Base-by-base conservation (phyloP, 1,139 yeast genomes). In the Candida sp. region DNA sequence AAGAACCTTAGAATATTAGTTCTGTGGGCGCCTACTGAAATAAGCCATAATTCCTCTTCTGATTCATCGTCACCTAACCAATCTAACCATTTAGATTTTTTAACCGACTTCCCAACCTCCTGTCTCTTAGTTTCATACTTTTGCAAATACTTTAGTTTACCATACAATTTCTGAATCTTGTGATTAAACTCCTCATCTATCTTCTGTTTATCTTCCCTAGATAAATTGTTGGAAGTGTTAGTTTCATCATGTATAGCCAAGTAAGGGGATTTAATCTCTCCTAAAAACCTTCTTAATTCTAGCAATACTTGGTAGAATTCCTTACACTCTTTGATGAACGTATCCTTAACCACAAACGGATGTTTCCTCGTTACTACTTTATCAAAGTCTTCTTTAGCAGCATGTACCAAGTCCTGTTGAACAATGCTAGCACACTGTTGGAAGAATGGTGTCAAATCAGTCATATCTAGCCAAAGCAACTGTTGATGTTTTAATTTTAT, bases 151-250 rank as follows among this genome's bases (percentile, higher is more conserved):
- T 71, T 76, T 42, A 79, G 63, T 55, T 80, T 76, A 48, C 79
- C 77, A 44, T 68, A 69, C 53, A 75, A 62, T 45, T 75, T 73
- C 49, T 79, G 82, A 33, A 80, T 54, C 52, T 76, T 75, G 27
- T 70, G 57, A 45, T 79, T 73, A 39, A 79, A 68, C 46, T 80
- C 83, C 45, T 78, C 75, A 47, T 81, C 86, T 25, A 81, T 68
- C 36, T 73, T 71, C 49, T 79, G 78, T 55, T 80, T 78, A 41
- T 80, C 82, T 5, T 62, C 68, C 7, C 68, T 68, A 1, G 72
- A 54, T 53, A 77, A 61, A 5, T 34, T 32, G 42, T 12, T 50
- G 30, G 43, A 41, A 51, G 54, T 32, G 45, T 38, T 33, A 39
- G 39, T 38, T 23, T 64, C 71, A 39, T 70, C 71, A 43, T 60